phyloP scores from a whole-genome alignment of 805 yeast species.

The Aciculoconidium aculeatum region DNA sequence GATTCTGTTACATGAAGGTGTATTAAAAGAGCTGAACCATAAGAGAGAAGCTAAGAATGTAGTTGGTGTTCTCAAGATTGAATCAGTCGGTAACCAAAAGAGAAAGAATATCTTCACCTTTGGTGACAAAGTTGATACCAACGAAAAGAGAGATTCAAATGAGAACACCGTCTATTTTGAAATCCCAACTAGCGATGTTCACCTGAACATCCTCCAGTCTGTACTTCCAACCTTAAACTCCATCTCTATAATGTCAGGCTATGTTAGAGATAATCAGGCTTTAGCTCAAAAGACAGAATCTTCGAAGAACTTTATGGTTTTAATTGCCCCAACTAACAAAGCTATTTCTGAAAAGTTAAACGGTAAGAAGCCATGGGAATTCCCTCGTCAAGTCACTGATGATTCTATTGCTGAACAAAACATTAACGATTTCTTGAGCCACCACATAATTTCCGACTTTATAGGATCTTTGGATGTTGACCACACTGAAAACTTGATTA shows the following conservation, averaged over 20 bases:
- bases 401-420: slow-evolving; percentile 49
- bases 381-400: slow-evolving; percentile 48
- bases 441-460: slow-evolving; percentile 47
- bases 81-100: slow-evolving; percentile 2
- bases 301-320: slow-evolving; percentile 37
- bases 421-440: slow-evolving; percentile 50
- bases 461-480: slow-evolving; percentile 15
- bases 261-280: slow-evolving; percentile 57
- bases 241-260: slow-evolving; percentile 60
- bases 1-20: neutral
- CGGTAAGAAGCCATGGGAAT: slow-evolving; percentile 77
- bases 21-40: neutral
- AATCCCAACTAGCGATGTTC: slow-evolving; percentile 11
- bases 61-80: slow-evolving; percentile 4
- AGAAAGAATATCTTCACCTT: slow-evolving; percentile 1
- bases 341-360: slow-evolving; percentile 42
- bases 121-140: neutral
- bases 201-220: slow-evolving; percentile 24
- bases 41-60: slow-evolving; percentile 6
- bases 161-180: slow-evolving; percentile 10
- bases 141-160: slow-evolving; percentile 5
- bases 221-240: slow-evolving; percentile 29
- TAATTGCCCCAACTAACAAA: slow-evolving; percentile 67
- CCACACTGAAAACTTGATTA: slow-evolving; percentile 10
- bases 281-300: slow-evolving; percentile 45